phyloP scores from a whole-genome alignment of 148 eudicot genomes.

The Chenopodium album region DNA sequence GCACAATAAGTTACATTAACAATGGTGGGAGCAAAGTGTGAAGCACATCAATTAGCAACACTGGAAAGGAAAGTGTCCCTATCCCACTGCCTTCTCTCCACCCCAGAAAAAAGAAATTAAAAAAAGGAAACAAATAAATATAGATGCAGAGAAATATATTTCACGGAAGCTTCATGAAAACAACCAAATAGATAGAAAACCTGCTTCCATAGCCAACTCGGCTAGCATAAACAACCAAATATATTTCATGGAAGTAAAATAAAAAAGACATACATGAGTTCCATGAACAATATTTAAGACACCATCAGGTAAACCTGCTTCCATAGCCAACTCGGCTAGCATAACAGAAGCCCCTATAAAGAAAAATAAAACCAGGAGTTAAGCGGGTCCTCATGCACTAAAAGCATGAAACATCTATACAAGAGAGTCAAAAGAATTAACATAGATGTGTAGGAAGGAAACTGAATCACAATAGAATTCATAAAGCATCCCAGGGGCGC shows the following conservation, averaged over 20 bases:
- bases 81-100: background rate
- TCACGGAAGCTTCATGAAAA: background rate
- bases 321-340: conserved; percentile 95
- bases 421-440: background rate
- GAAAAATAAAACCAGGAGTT: conserved; percentile 11
- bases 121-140: background rate
- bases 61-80: background rate
- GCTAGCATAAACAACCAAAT: too few species aligned
- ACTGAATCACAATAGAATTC: background rate
- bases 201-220: too few species aligned
- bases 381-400: conserved; percentile 4
- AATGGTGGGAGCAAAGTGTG: background rate
- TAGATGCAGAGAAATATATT: background rate
- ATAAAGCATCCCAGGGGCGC: background rate
- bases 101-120: background rate
- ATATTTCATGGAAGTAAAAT: too few species aligned
- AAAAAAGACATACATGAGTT: conserved; percentile 61
- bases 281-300: conserved; percentile 95
- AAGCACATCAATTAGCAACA: background rate
- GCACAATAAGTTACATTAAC: background rate
- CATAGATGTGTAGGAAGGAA: background rate
- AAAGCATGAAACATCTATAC: background rate
- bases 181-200: background rate
- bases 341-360: conserved; percentile 78
- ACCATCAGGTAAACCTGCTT: conserved; percentile 97